Evolutionary conservation across 768 basidiomycete genomes (phyloP).

Genomic region (Agaricus sinodeliciosus): DNA sequence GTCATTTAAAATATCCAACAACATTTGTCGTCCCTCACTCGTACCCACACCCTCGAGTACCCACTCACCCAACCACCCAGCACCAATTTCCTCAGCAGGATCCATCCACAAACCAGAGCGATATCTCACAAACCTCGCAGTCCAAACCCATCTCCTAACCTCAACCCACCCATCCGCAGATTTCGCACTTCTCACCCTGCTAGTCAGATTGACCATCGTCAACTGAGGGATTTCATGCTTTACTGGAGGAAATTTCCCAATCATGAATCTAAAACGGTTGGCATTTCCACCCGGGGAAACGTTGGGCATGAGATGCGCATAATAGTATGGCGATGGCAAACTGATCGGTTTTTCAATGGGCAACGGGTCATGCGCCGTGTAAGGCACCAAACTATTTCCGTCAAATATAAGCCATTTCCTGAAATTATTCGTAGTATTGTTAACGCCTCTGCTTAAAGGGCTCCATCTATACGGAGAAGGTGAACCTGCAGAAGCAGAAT

Average conservation of each 20-base stretch:
- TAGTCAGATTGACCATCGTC: slow-evolving; percentile 37
- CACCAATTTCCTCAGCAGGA: slow-evolving; percentile 32
- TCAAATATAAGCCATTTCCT: slow-evolving; percentile 71
- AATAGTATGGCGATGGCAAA: slow-evolving; percentile 74
- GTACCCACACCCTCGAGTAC: slow-evolving; percentile 77
- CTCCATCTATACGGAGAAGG: not conserved
- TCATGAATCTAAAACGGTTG: slow-evolving; percentile 28
- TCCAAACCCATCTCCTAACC: slow-evolving; percentile 62
- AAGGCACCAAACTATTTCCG: slow-evolving; percentile 55
- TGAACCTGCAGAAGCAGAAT: not conserved
- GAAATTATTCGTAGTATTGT: slow-evolving; percentile 8
- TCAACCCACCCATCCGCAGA: slow-evolving; percentile 53
- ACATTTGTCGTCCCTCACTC: slow-evolving; percentile 47
- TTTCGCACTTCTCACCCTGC: slow-evolving; percentile 50
- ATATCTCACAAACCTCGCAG: slow-evolving; percentile 35
- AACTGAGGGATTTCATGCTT: slow-evolving; percentile 39
- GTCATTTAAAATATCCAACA: slow-evolving; percentile 47
- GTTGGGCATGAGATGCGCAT: slow-evolving; percentile 52
- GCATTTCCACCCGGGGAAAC: slow-evolving; percentile 11
- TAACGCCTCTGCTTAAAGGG: not conserved
- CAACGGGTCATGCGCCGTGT: slow-evolving; percentile 47
- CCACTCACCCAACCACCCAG: slow-evolving; percentile 77
- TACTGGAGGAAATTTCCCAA: slow-evolving; percentile 26
- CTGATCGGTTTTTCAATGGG: slow-evolving; percentile 50
- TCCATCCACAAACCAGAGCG: slow-evolving; percentile 22